Evolutionary conservation across 1,139 yeast genomes (phyloP), one percentile per base, ranked within the genome.

Genomic region (Debaryomyces coudertii): DNA sequence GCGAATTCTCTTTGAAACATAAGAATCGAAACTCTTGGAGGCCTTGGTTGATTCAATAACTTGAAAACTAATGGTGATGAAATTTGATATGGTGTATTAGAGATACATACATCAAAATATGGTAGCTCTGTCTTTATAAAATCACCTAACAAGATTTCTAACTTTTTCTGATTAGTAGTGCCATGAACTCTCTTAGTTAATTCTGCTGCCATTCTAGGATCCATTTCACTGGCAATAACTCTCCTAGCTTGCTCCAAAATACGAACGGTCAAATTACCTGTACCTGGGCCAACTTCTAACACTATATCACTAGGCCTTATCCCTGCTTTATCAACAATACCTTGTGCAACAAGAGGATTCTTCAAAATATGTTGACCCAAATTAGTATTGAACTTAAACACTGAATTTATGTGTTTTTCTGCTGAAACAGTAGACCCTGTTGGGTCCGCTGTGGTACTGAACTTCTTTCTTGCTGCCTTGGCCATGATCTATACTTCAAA

Each of bases 1-100:
- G 99, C 99, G 65, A 93, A 93, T 64, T 93, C 99, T 62, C 99
- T 79, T 71, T 93, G 99, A 68, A 93, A 93, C 99, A 93, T 93
- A 57, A 93, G 85, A 50, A 93, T 89, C 4, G 97, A 88, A 8
- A 90, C 95, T 59, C 99, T 76, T 25, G 99, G 99, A 15, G 99
- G 99, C 50, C 85, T 79, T 37, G 97, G 96, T 68, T 86, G 93
- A 62, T 89, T 88, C 55, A 93, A 79, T 48, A 95, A 72, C 66
- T 90, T 93, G 77, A 93, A 93, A 31, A 93, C 98, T 58, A 93
- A 76, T 5, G 99, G 99, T 0, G 98, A 90, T 0, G 98, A 90
- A 53, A 93, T 93, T 66, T 93, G 99, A 63, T 93, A 93, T 1
- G 99, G 99, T 0, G 99, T 93, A 60, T 93, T 93, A 57, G 97